Base-by-base conservation (phyloP, 257 asterid species). In the Scutellaria galericulata region DNA sequence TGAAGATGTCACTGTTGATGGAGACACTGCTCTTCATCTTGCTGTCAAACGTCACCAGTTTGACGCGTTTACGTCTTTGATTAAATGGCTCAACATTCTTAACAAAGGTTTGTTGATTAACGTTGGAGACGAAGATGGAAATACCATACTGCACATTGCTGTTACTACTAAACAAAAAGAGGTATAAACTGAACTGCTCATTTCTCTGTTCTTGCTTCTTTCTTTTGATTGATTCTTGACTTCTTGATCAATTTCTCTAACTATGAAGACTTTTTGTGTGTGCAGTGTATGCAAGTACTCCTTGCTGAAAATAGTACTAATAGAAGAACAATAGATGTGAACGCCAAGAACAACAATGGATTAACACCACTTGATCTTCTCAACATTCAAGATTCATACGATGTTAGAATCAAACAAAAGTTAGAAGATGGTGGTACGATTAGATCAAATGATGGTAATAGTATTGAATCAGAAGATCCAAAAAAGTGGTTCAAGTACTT, bases 11-110 rank as follows among this genome's bases (percentile, higher is more conserved):
- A 80, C 84, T 7, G 78, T 53, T 68, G 59, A 54, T 62, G 79
- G 63, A 11, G 81, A 76, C 67, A 80, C 81, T 55, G 81, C 74
- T 3, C 81, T 80, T 54, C 84, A 72, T 52, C 76, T 80, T 45
- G 78, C 84, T 39, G 74, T 80, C 11, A 76, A 64, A 20, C 11
- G 11, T 62, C 66, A 66, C 67, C 78, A 80, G 57, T 76, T 72
- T 22, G 84, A 76, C 4, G 78, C 67, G 1, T 66, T 76, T 56
- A 9, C 13, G 13, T 54, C 35, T 15, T 53, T 73, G 60, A 18
- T 80, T 52, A 55, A 67, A 64, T 80, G 81, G 79, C 50, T 68
- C 24, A 57, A 56, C 18, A 61, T 10, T 24, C 51, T 60, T 1
- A 18, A 10, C 14, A 50, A 50, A 37, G 65, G 20, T 11, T 10